Conservation (phyloP, 306 rosid species). For the Trifolium fragiferum region DNA sequence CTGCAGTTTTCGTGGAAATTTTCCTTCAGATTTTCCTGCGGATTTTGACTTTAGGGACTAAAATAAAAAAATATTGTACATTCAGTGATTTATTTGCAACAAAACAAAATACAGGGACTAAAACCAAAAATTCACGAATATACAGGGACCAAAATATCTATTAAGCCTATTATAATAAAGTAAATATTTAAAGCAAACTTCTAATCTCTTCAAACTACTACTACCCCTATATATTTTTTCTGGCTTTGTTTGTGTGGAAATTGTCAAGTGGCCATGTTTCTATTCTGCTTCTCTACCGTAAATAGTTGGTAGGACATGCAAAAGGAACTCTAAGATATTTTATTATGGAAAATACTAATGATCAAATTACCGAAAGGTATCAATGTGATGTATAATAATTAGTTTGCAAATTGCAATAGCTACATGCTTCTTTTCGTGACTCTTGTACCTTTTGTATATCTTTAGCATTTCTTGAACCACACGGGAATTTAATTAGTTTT, state of each 20-base stretch:
- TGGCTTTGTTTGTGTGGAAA: constrained; percentile 29
- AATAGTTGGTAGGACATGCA: constrained; percentile 35
- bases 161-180: no score
- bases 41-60: no score
- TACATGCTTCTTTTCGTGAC: constrained; percentile 44
- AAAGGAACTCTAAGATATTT: constrained; percentile 31
- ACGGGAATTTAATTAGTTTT: constrained; percentile 51
- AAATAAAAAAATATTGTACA: no score
- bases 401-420: constrained; percentile 47
- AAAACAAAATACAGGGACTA: no score
- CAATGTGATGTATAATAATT: constrained; percentile 29
- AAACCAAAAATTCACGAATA: no score
- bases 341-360: constrained; percentile 24
- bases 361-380: constrained; percentile 45
- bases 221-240: neutral
- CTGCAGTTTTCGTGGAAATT: no score
- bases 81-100: no score
- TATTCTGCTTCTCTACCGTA: constrained; percentile 28
- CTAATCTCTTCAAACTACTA: neutral
- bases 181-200: neutral
- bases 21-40: no score
- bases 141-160: no score
- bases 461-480: constrained; percentile 61
- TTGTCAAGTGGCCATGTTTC: constrained; percentile 40
- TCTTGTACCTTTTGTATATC: constrained; percentile 5